phyloP scores from a whole-genome alignment of 768 basidiomycete species.

The Mycena olivaceomarginata region DNA sequence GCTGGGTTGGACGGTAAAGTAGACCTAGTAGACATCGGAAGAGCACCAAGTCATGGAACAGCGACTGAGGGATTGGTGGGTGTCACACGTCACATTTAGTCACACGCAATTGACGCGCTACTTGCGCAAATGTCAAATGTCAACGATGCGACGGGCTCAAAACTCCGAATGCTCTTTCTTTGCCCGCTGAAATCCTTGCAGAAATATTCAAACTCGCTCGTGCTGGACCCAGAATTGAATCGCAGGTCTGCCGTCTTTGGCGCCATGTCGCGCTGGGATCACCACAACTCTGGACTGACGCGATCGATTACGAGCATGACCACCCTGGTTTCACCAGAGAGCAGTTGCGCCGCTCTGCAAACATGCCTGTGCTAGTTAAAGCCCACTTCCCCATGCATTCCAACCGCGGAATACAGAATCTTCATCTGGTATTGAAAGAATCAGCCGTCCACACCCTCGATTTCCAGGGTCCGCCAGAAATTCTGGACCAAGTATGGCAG shows the following conservation, averaged over 20 bases:
- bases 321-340: conserved; percentile 24
- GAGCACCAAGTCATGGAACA: background rate
- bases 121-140: too few relatives aligned
- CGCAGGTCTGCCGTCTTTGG: conserved; percentile 25
- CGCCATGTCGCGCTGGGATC: conserved; percentile 1
- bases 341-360: conserved; percentile 14
- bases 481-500: conserved; percentile 16
- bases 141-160: background rate
- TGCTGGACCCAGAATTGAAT: background rate
- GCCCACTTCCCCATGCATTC: conserved; percentile 21
- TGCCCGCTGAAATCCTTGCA: conserved; percentile 25
- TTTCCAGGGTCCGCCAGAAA: conserved; percentile 15
- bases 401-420: conserved; percentile 23
- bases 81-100: too few relatives aligned
- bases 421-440: conserved; percentile 12
- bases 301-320: conserved; percentile 18
- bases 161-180: background rate
- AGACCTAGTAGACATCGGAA: conserved; percentile 30
- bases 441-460: conserved; percentile 28
- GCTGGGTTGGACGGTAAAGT: conserved; percentile 34
- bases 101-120: too few relatives aligned
- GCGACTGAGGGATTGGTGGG: background rate
- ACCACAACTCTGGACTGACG: conserved; percentile 9
- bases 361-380: conserved; percentile 10
- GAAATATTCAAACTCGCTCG: conserved; percentile 19